phyloP scores from a whole-genome alignment of 2,329 filamentous ascomycete species.

The Colletotrichum acutatum region DNA sequence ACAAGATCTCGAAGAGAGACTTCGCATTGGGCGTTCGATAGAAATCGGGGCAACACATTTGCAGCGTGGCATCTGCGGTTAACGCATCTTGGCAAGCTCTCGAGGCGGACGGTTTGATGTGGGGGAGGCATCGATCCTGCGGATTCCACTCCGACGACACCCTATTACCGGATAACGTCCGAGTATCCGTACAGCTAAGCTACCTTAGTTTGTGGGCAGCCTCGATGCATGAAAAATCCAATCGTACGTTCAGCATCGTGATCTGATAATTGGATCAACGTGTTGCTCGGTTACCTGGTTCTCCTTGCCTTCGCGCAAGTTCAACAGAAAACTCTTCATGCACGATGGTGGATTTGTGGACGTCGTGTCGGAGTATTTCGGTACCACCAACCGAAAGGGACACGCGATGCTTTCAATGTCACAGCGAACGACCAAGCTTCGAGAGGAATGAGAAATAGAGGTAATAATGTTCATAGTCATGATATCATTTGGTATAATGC shows the following conservation, averaged over 20 bases:
- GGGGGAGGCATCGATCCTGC: not conserved
- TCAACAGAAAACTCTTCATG: not conserved
- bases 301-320: not conserved
- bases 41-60: too few species aligned
- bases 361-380: not conserved
- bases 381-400: not conserved
- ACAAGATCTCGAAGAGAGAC: too few species aligned
- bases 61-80: not conserved
- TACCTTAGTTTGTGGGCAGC: not conserved
- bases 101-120: not conserved
- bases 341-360: not conserved
- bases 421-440: not conserved
- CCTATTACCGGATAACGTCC: not conserved
- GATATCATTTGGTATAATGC: conserved; percentile 36
- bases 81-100: not conserved
- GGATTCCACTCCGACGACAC: not conserved
- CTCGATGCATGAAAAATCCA: not conserved
- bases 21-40: too few species aligned
- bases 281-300: not conserved
- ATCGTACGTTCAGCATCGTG: not conserved
- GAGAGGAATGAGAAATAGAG: not conserved
- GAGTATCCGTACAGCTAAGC: not conserved
- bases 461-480: conserved; percentile 12
- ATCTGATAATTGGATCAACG: not conserved
- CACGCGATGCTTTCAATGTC: not conserved